These are phyloP conservation scores for Botrytis pseudocinerea DNA, from an alignment of 2,329 filamentous ascomycete genomes.

Conservation along the genomic window DNA sequence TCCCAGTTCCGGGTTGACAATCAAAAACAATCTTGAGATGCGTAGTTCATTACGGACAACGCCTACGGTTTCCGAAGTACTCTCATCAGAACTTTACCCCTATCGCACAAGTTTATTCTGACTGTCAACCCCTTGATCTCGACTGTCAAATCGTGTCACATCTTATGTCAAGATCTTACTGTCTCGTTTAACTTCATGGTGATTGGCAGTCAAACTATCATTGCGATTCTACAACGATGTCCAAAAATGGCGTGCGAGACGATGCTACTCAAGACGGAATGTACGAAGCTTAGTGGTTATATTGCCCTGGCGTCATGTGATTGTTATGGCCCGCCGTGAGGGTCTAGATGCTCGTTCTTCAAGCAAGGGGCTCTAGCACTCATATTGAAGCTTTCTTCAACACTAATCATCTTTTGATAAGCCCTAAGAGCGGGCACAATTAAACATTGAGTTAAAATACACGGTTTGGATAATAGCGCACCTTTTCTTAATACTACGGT, in stretches of 20 bases:
- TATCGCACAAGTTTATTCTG: background rate
- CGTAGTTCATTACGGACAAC: background rate
- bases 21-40: background rate
- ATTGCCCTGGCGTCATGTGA: background rate
- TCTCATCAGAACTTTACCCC: background rate
- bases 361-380: background rate
- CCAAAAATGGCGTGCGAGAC: background rate
- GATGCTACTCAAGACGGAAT: background rate
- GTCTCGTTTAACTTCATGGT: background rate
- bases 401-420: background rate
- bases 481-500: background rate
- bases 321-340: background rate
- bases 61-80: background rate
- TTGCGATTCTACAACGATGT: background rate
- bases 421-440: background rate
- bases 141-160: background rate
- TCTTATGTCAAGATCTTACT: background rate
- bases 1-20: background rate
- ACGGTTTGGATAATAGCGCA: background rate
- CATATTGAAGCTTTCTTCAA: background rate
- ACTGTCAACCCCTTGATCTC: background rate
- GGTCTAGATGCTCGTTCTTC: background rate
- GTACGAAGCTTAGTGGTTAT: background rate
- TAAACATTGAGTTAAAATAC: background rate
- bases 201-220: background rate